Evolutionary conservation across 768 basidiomycete genomes (phyloP).

Genomic region (Symmetrospora coprosmae): DNA sequence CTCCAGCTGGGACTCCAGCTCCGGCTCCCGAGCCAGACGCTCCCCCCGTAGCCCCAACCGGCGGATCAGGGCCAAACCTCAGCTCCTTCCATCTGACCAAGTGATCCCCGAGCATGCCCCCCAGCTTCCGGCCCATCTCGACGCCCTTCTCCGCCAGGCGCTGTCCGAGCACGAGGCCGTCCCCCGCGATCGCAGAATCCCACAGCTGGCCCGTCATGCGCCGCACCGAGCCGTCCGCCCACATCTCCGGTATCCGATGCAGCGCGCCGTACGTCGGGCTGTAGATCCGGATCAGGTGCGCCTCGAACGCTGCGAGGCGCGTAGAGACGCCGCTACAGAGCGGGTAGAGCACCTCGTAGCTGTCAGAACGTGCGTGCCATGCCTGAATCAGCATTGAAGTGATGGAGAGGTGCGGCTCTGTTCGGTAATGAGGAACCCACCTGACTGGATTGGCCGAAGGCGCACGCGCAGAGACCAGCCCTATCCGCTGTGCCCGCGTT

Average conservation of each 20-base stretch:
- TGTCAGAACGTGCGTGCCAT: not conserved
- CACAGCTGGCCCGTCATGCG: not conserved
- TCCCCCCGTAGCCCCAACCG: too few species aligned
- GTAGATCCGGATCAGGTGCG: conserved; percentile 15
- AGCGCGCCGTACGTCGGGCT: not conserved
- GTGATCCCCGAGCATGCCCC: too few species aligned
- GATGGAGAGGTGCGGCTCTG: too few species aligned
- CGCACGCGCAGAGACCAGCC: not conserved
- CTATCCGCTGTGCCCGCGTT: conserved; percentile 1
- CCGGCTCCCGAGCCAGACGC: too few species aligned
- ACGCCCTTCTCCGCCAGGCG: not conserved
- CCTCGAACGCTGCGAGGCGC: not conserved
- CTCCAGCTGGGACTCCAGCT: too few species aligned
- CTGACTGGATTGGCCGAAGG: not conserved
- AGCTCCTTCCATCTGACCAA: too few species aligned
- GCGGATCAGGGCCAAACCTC: too few species aligned
- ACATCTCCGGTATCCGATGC: not conserved
- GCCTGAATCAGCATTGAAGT: not conserved
- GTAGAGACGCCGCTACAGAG: not conserved
- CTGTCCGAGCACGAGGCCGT: conserved; percentile 10
- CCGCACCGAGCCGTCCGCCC: not conserved
- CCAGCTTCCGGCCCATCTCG: not conserved
- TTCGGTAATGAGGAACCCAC: not conserved
- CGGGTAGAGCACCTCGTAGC: conserved; percentile 2
- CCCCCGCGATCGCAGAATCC: conserved; percentile 3